Evolutionary conservation across 2,329 filamentous ascomycete species (phyloP).

Genomic region (Rhytidhysteron rufulum): DNA sequence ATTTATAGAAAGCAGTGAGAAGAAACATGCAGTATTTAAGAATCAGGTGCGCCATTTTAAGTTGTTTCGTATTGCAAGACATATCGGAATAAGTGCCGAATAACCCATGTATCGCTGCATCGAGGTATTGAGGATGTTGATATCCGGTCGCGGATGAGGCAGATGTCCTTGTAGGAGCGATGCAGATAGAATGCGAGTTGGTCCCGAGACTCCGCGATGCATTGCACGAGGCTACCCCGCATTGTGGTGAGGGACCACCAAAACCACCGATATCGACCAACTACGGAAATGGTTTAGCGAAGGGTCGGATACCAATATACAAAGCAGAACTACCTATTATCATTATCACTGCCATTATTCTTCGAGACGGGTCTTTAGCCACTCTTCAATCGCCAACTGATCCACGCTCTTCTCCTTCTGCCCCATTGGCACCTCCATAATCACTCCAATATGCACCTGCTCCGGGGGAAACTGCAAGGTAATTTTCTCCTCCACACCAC

Average conservation of each 20-base stretch:
- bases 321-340: too few relatives aligned
- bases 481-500: constrained; percentile 7
- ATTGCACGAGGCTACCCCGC: not conserved
- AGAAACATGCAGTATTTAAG: not conserved
- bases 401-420: constrained; percentile 21
- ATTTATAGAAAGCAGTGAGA: not conserved
- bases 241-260: too few relatives aligned
- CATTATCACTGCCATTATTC: too few relatives aligned
- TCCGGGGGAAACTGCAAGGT: constrained; percentile 22
- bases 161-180: not conserved
- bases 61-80: not conserved
- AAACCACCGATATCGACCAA: too few relatives aligned
- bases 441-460: constrained; percentile 30
- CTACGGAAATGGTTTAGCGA: too few relatives aligned
- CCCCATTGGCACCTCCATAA: constrained; percentile 23
- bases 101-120: not conserved
- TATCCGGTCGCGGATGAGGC: not conserved
- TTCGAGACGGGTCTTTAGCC: too few relatives aligned
- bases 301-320: too few relatives aligned
- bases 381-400: constrained; percentile 23
- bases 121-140: not conserved
- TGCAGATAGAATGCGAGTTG: not conserved
- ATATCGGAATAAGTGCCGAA: not conserved
- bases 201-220: not conserved
- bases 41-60: not conserved